Evolutionary conservation across 2,329 filamentous ascomycete species (phyloP), one percentile per base, ranked within the genome.

Genomic region (Stachybotrys elegans): DNA sequence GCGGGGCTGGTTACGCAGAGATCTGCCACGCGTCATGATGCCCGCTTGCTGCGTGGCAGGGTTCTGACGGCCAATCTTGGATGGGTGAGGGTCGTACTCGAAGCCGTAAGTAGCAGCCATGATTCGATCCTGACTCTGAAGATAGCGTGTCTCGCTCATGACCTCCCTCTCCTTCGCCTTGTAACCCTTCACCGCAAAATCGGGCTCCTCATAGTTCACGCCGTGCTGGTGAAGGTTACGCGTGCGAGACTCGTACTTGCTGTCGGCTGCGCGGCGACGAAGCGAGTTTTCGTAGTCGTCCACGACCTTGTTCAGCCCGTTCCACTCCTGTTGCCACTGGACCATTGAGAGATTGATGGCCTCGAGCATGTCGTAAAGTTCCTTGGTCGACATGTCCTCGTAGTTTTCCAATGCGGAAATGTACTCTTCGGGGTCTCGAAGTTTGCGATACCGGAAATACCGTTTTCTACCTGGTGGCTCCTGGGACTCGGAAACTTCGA

Each of bases 71-170:
- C 79, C 78, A 46, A 82, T 69, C 59, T 77, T 78, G 47, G 71
- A 72, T 3, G 73, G 71, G 42, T 79, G 74, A 9, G 74, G 69
- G 51, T 83, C 79, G 51, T 82, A 79, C 47, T 81, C 75, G 52
- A 83, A 82, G 14, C 75, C 73, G 53, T 83, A 84, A 2, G 73
- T 69, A 48, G 75, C 69, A 7, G 80, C 78, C 71, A 79, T 76
- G 48, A 81, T 67, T 44, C 69, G 69, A 60, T 83, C 78, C 56
- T 84, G 75, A 43, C 69, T 57, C 44, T 76, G 72, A 5, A 71
- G 66, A 35, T 76, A 69, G 20, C 69, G 63, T 1, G 69, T 69
- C 43, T 75, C 72, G 22, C 60, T 65, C 50, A 66, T 61, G 3
- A 65, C 57, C 36, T 74, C 71, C 29, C 64, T 63, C 40, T 67